Base-by-base conservation (phyloP, 306 rosid species). In the Trifolium pratense region DNA sequence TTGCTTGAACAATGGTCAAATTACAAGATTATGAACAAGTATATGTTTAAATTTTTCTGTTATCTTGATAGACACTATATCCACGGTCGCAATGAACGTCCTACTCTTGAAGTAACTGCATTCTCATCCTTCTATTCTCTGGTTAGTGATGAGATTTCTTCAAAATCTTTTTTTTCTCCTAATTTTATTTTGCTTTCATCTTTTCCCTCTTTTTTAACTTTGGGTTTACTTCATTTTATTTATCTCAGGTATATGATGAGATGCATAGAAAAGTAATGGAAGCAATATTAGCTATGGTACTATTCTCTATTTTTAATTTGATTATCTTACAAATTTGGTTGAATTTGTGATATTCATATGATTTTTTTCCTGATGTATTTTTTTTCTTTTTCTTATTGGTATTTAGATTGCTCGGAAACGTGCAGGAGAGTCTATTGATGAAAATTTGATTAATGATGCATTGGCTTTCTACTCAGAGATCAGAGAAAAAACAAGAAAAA, bases 1-100 rank as follows among this genome's bases (percentile, higher is more conserved):
- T 88, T 89, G 29, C 87, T 83, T 67, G 83, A 75, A 86, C 86
- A 90, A 86, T 91, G 97, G 97, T 86, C 85, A 46, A 86, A 86
- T 82, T 90, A 91, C 79, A 89, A 89, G 77, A 82, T 60, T 43
- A 84, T 89, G 97, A 91, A 87, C 61, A 25, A 25, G 3, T 25
- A 25, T 3, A 25, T 51, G 75, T 14, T 88, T 90, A 86, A 85
- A 32, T 71, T 89, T 68, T 91, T 91, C 71, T n/a, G 55, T 48
- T 86, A 83, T 85, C 91, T 89, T 59, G 85, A 85, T 48, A 89
- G 87, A 48, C 75, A 86, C 48, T 74, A 82, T 51, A 75, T 86
- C 81, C 86, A 46, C 87, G 88, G 66, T 39, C 74, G 52, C 60
- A 79, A 6, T 25, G 29, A 2, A 25, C 90, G 82, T 75, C 88